Base-by-base conservation (phyloP, 805 yeast species). In the Tetrapisispora fleetii region DNA sequence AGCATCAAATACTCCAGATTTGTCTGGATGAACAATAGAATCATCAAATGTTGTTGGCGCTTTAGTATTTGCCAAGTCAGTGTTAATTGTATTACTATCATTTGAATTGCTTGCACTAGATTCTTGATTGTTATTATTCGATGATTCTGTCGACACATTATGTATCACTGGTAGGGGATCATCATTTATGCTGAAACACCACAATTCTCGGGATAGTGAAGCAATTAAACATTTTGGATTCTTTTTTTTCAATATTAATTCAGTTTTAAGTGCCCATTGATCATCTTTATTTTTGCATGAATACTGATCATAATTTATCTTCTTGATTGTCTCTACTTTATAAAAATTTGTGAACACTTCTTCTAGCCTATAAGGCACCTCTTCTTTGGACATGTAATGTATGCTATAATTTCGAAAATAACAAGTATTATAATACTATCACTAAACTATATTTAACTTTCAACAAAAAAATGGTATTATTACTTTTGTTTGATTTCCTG, bases 121-220 rank as follows among this genome's bases (percentile, higher is more conserved):
- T 11, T 38, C 24, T 1, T 43, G 45, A 17, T 37, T 47, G 2
- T 48, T 47, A 35, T 45, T 47, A 10, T 48, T 47, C 10, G 39
- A 46, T 16, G 43, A 27, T 22, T 36, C 37, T 24, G 35, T 41
- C 4, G 48, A 50, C 2, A 60, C 54, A 11, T 53, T 52, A 2
- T 60, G 59, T 33, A 58, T 57, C 8, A 51, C 52, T 4, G 76
- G 74, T 4, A 58, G 46, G 1, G 72, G 71, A 18, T 62, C 66
- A 48, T 69, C 71, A 43, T 71, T 65, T 9, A 68, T 52, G 37
- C 72, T 67, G 47, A 72, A 72, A 10, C 72, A 63, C 75, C 76
- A 73, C 8, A 73, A 57, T 39, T 72, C 76, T 49, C 68, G 67
- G 9, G 72, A 63, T 33, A 69, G 62, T 2, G 70, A 57, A 10